These are phyloP conservation scores for Peniophora sp. DNA, from an alignment of 1,284 basidiomycete species.

Conservation along the genomic window DNA sequence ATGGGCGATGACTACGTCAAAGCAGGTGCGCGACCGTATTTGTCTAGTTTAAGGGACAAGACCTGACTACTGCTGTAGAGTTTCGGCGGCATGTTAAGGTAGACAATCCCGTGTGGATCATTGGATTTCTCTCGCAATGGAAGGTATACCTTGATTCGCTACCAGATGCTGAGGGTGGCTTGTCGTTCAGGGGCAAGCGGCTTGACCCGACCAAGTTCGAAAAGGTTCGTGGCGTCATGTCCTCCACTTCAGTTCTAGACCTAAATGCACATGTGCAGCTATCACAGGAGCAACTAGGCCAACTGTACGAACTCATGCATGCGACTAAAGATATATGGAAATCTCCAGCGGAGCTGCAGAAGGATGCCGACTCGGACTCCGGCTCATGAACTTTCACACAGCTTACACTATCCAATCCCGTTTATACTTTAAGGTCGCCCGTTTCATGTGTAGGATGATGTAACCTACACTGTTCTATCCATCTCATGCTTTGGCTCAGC, in stretches of 20 bases:
- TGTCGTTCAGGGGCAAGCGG: conserved; percentile 57
- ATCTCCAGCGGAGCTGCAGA: conserved; percentile 22
- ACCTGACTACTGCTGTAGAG: conserved; percentile 40
- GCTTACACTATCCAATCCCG: too few species aligned
- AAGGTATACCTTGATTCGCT: conserved; percentile 81
- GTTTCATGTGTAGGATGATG: too few species aligned
- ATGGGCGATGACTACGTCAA: conserved; percentile 88
- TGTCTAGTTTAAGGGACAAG: neutral
- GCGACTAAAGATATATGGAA: conserved; percentile 84
- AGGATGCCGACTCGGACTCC: conserved; percentile 8
- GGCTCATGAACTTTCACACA: neutral
- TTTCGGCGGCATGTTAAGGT: conserved; percentile 76
- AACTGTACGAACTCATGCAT: conserved; percentile 89
- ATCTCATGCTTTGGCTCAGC: too few species aligned
- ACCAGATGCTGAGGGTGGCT: conserved; percentile 32
- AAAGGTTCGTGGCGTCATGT: conserved; percentile 43
- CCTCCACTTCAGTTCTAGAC: neutral
- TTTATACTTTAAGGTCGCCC: too few species aligned
- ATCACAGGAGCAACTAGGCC: conserved; percentile 86
- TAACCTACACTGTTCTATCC: too few species aligned
- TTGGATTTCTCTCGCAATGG: conserved; percentile 92
- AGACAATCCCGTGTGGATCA: conserved; percentile 82
- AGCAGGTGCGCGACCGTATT: conserved; percentile 41
- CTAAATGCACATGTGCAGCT: conserved; percentile 40
- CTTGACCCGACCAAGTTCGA: conserved; percentile 74